Evolutionary conservation across 2,329 filamentous ascomycete species (phyloP).

Genomic region (Aspergillus fischeri): DNA sequence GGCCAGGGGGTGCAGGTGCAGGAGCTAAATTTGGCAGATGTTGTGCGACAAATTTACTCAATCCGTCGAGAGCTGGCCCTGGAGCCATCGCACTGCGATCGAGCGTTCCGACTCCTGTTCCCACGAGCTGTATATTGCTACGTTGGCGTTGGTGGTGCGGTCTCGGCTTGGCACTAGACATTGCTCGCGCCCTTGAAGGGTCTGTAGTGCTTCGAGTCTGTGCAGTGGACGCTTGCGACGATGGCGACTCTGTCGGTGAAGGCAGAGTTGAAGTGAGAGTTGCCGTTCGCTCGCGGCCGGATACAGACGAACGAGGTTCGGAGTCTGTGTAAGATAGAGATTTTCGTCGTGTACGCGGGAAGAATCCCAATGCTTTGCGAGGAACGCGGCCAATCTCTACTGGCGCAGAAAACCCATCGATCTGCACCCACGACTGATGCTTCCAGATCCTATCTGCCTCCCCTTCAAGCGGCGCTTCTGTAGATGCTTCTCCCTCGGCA

Average conservation of each 20-base stretch:
- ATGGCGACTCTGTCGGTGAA: slow-evolving; percentile 24
- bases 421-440: slow-evolving; percentile 83
- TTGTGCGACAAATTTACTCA: slow-evolving; percentile 80
- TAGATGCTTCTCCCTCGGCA: slow-evolving; percentile 6
- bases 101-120: slow-evolving; percentile 84
- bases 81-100: slow-evolving; percentile 47
- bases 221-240: slow-evolving; percentile 22
- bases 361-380: slow-evolving; percentile 78
- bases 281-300: slow-evolving; percentile 27
- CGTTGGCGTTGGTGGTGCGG: slow-evolving; percentile 39
- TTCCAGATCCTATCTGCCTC: slow-evolving; percentile 70
- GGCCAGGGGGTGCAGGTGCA: slow-evolving; percentile 55
- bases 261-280: slow-evolving; percentile 23
- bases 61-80: slow-evolving; percentile 76
- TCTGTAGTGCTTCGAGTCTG: slow-evolving; percentile 26
- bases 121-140: slow-evolving; percentile 61
- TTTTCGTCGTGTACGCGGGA: slow-evolving; percentile 86
- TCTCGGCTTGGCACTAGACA: slow-evolving; percentile 27
- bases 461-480: slow-evolving; percentile 28
- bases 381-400: slow-evolving; percentile 84
- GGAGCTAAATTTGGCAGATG: slow-evolving; percentile 77
- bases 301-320: slow-evolving; percentile 39
- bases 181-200: slow-evolving; percentile 23
- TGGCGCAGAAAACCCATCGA: slow-evolving; percentile 66
- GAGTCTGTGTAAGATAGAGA: slow-evolving; percentile 62